A percentile compares a stretch with the other conserved stretches of the same genome.
Conservation (phyloP, 345 rosid genomes). For the rapeseed (Brassica napus) region Da-Ae NC_063443.1:9599001-9599500, state of each 20-base stretch:
- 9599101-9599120: background rate
- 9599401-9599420: background rate
- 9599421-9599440: background rate
- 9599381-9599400: background rate
- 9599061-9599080: background rate
- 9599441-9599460: background rate
- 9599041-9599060: background rate
- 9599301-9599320: background rate
- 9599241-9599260: background rate
- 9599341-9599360: background rate
- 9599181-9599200: background rate
- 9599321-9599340: background rate
- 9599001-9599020: too few species aligned
- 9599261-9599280: background rate
- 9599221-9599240: background rate
- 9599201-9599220: background rate
- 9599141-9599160: too few species aligned
- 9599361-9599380: constrained; percentile 6
- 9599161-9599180: too few species aligned
- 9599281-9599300: background rate
- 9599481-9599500: background rate
- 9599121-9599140: background rate
- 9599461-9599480: background rate
- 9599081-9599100: background rate
- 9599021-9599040: too few species aligned